Conservation (phyloP, 768 basidiomycete genomes). For the Pleurotus platypus region DNA sequence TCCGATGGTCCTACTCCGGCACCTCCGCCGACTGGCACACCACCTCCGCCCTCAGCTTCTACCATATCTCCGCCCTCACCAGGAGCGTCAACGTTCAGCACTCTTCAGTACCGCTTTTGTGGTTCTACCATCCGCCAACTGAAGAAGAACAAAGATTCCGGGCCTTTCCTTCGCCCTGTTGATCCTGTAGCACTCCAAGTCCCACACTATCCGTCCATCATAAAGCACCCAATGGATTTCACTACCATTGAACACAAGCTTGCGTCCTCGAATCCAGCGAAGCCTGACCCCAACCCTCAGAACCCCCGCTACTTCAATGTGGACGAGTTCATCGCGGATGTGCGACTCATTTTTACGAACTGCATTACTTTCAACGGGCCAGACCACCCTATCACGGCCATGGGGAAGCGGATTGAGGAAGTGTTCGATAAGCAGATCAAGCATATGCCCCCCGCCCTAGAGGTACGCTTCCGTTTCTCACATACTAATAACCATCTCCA, state of each 20-base stretch:
- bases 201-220: slow-evolving; percentile 84
- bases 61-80: slow-evolving; percentile 4
- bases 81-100: slow-evolving; percentile 48
- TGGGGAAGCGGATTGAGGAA: slow-evolving; percentile 79
- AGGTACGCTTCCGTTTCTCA: slow-evolving; percentile 45
- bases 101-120: slow-evolving; percentile 77
- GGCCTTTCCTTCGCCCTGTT: slow-evolving; percentile 82
- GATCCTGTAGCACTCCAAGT: slow-evolving; percentile 80
- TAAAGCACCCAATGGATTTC: slow-evolving; percentile 93
- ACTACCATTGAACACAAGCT: slow-evolving; percentile 90
- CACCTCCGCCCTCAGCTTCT: slow-evolving; percentile 19
- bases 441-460: slow-evolving; percentile 72
- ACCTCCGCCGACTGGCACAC: slow-evolving; percentile 19
- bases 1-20: slow-evolving; percentile 35
- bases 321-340: slow-evolving; percentile 81
- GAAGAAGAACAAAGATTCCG: slow-evolving; percentile 83
- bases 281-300: slow-evolving; percentile 63
- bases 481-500: neutral
- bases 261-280: slow-evolving; percentile 69
- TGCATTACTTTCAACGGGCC: slow-evolving; percentile 91
- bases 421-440: slow-evolving; percentile 88
- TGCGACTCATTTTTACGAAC: slow-evolving; percentile 87
- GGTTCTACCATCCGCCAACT: slow-evolving; percentile 72
- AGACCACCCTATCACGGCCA: slow-evolving; percentile 73
- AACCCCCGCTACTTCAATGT: slow-evolving; percentile 77